A percentile compares a stretch with the other conserved stretches of the same genome.
Conservation (phyloP, 306 rosid species). For the Quercus agrifolia region DNA sequence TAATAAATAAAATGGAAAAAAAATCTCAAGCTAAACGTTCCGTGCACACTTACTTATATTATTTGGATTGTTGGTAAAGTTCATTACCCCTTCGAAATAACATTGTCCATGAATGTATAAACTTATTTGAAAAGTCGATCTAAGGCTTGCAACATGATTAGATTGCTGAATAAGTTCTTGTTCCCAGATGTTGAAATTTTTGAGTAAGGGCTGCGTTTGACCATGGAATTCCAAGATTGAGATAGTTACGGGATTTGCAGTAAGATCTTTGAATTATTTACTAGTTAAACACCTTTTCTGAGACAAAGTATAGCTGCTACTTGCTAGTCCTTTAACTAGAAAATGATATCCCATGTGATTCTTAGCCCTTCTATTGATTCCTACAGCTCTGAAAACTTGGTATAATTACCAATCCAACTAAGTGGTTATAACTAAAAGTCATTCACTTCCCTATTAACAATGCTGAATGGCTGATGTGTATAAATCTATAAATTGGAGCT, state of each 20-base stretch:
- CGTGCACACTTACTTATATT: too few relatives aligned
- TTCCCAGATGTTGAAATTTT: background rate
- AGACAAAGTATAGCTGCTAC: background rate
- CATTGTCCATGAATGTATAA: background rate
- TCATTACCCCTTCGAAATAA: background rate
- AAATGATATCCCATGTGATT: background rate
- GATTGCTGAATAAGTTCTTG: background rate
- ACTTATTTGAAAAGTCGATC: background rate
- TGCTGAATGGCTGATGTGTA: background rate
- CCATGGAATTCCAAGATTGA: background rate
- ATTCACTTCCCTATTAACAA: background rate
- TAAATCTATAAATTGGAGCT: background rate
- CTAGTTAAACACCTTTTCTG: background rate
- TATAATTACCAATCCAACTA: background rate
- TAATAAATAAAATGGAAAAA: too few relatives aligned
- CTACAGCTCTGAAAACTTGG: background rate
- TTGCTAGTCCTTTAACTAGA: background rate
- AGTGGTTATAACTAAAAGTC: constrained; percentile 1
- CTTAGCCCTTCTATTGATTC: background rate
- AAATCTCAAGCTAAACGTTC: too few relatives aligned
- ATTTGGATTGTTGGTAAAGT: background rate
- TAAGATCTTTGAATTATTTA: background rate
- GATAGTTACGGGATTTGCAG: background rate
- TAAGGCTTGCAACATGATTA: background rate
- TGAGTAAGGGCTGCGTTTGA: background rate